phyloP scores from a whole-genome alignment of 495 filamentous ascomycete genomes.

The Lasiosphaeria hispida region DNA sequence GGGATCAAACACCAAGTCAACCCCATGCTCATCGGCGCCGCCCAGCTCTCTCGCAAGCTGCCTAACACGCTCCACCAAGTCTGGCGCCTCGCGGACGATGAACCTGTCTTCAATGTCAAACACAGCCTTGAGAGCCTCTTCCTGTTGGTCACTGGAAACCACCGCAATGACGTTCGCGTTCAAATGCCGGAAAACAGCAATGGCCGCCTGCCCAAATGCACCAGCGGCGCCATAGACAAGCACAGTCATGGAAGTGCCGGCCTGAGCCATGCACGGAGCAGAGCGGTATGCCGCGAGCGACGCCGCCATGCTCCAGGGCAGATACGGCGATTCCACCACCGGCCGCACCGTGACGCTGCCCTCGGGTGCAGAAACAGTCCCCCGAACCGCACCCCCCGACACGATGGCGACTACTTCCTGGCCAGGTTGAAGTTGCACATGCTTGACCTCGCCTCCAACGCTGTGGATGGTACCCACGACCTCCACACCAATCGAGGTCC shows the following conservation, averaged over 20 bases:
- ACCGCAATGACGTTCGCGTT: slow-evolving; percentile 50
- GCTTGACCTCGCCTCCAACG: background rate
- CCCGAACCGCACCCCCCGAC: background rate
- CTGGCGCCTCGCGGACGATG: slow-evolving; percentile 25
- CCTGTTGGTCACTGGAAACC: slow-evolving; percentile 44
- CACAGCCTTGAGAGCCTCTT: slow-evolving; percentile 35
- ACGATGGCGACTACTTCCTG: slow-evolving; percentile 6
- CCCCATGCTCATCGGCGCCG: background rate
- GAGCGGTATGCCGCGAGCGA: slow-evolving; percentile 6
- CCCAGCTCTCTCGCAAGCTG: background rate
- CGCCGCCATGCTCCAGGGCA: slow-evolving; percentile 10
- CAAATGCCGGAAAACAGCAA: slow-evolving; percentile 45
- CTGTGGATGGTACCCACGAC: slow-evolving; percentile 1
- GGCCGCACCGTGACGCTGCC: background rate
- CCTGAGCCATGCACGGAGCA: background rate
- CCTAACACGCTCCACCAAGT: slow-evolving; percentile 1
- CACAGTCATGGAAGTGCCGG: slow-evolving; percentile 26
- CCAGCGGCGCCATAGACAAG: slow-evolving; percentile 54
- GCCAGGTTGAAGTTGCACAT: background rate
- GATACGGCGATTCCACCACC: background rate
- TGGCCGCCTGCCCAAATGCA: slow-evolving; percentile 48
- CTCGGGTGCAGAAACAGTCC: slow-evolving; percentile 1
- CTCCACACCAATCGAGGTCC: slow-evolving; percentile 3
- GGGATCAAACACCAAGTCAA: slow-evolving; percentile 12
- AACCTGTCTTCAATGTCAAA: slow-evolving; percentile 42